Evolutionary conservation across 2,329 filamentous ascomycete genomes (phyloP), one percentile per base, ranked within the genome.

Genomic region (Neonectria punicea): DNA sequence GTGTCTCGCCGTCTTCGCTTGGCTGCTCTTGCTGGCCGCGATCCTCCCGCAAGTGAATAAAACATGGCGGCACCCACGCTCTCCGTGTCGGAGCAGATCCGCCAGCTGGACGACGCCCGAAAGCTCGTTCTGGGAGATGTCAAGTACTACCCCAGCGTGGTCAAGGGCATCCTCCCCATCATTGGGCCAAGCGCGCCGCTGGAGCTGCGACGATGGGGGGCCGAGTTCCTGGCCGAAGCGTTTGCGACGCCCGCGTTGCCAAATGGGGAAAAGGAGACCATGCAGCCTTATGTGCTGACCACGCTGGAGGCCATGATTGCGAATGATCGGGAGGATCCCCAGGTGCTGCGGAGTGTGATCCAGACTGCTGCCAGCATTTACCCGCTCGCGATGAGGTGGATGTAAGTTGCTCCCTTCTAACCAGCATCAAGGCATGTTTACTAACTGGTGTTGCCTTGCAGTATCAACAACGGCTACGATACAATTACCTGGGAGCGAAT

Each of bases 341-440:
- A 90, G 67, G 94, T 98, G 63, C 82, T 97, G 76, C 94, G 93
- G 80, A 93, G 92, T 79, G 90, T 93, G 71, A 91, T 98, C 69
- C 93, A 97, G 81, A 90, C 93, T 53, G 92, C 92, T 61, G 92
- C 96, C 60, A 98, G 94, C 84, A 90, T 98, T 77, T 99, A 98
- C 79, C 93, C 94, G 61, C 86, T 97, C 70, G 90, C 97, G 41
- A 90, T 98, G 85, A 89, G 93, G 82, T 94, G 97, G 88, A 96
- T 94, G 94, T 98, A 91, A 84, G 94, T 94, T 70, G 16, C 14
- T 73, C 70, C n/a, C 39, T 75, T 36, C 74, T 44, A 47, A 11
- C 30, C n/a, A 10, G 34, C 50, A 53, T 28, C 43, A 22, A 46
- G 30, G 34, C 46, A 62, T 32, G 20, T 43, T 44, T 39, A 74